Evolutionary conservation across 163 green algal species (phyloP).

Genomic region (Prototheca wickerhamii): DNA sequence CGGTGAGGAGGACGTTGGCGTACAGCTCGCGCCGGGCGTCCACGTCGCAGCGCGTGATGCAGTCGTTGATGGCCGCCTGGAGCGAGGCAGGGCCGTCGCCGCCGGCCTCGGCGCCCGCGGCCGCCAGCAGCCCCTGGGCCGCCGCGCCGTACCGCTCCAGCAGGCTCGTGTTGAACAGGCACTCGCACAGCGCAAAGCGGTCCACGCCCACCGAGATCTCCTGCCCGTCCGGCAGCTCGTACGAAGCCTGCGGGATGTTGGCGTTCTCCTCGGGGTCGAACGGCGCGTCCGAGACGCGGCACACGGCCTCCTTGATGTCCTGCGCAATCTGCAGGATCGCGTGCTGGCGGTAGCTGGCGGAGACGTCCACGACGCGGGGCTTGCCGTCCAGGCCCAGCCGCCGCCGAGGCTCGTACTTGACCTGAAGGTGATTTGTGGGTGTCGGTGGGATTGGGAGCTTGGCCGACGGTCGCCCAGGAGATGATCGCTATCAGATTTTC

Average conservation of each 20-base stretch:
- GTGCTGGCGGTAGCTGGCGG: slow-evolving; percentile 39
- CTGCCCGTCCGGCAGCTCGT: slow-evolving; percentile 88
- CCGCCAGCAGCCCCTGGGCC: neutral
- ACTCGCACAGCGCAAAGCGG: slow-evolving; percentile 75
- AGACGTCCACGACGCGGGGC: slow-evolving; percentile 26
- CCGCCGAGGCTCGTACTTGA: slow-evolving; percentile 1
- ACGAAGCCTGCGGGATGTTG: slow-evolving; percentile 69
- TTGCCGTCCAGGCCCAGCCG: neutral
- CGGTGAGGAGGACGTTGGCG: slow-evolving; percentile 65
- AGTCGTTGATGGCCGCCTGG: slow-evolving; percentile 31
- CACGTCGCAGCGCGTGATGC: slow-evolving; percentile 62
- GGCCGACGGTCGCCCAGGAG: neutral
- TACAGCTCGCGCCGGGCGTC: slow-evolving; percentile 89
- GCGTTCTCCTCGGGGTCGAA: slow-evolving; percentile 69
- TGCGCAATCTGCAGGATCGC: slow-evolving; percentile 51
- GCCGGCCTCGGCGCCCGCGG: slow-evolving; percentile 1
- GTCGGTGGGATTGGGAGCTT: neutral
- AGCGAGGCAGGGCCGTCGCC: slow-evolving; percentile 9
- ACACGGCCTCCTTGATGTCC: slow-evolving; percentile 85
- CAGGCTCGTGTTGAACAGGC: slow-evolving; percentile 58
- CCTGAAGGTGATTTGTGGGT: neutral
- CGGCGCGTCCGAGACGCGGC: slow-evolving; percentile 56
- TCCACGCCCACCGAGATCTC: slow-evolving; percentile 80
- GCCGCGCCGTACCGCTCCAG: slow-evolving; percentile 18
- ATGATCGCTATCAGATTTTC: neutral